Evolutionary conservation across 352 stramenopile genomes (phyloP), one percentile per base, ranked within the genome.

Genomic region (Nothophytophthora sp.): DNA sequence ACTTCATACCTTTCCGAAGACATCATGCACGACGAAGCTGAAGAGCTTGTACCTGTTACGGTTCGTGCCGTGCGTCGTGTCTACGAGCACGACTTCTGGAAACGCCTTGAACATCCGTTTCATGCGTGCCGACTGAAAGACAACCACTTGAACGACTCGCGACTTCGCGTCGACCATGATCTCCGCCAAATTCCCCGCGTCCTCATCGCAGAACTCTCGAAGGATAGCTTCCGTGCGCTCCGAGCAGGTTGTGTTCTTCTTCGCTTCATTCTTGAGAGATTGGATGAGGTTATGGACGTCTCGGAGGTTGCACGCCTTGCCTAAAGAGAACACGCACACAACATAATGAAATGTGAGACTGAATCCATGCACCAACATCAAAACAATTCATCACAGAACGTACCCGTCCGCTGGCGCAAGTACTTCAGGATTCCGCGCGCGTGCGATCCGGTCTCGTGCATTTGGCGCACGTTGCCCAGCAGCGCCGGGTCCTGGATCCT

Each of bases 1-100:
- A n/a, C n/a, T n/a, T n/a, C n/a, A n/a, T 29, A 50, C 39, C 20
- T 57, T 45, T 3, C 50, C 50, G 32, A 57, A 50, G 6, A 57
- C 37, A 15, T 45, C 33, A 1, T 44, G 30, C 4, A 51, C 50
- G 4, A 27, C 27, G 6, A 55, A 55, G 5, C 25, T 34, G 18
- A 58, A 58, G 7, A 50, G 27, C 16, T 51, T 51, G 33, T 58
- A 58, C 8, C 36, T 10, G 19, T 58, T 58, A 5, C 20, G 8
- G 25, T 50, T 58, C 0, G 41, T 50, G 1, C 22, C 25, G 6
- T 58, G 33, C 1, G 38, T 58, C 0, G 40, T 50, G 5, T 58
- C 50, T 1, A 50, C 39, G 7, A 50, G 10, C 2, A 50, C 39
- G 1, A 57, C 49, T 5, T 50, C 38, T 5, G 50, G 18, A 34